A percentile compares a stretch with the other conserved stretches of the same genome.
phyloP scores from a whole-genome alignment of 2,329 filamentous ascomycete genomes.

The Cryoendolithus antarcticus region DNA sequence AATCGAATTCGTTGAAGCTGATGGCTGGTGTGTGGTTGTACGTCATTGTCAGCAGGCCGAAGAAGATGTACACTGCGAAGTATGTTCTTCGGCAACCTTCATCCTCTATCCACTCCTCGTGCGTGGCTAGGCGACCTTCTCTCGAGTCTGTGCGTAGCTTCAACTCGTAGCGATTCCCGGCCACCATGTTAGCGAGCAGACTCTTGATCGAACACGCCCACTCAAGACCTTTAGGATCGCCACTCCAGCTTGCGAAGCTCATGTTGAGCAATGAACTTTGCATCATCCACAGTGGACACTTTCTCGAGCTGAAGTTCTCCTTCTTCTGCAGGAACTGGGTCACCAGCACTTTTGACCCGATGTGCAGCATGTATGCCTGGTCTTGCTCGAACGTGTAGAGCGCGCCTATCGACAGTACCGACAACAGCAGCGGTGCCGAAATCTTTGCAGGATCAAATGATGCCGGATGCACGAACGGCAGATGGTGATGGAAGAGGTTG shows the following conservation, averaged over 20 bases:
- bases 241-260: conserved; percentile 98
- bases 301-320: conserved; percentile 95
- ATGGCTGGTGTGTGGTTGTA: conserved; percentile 98
- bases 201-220: conserved; percentile 99
- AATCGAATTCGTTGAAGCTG: conserved; percentile 96
- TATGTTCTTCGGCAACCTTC: conserved; percentile 94
- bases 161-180: conserved; percentile 89
- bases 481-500: conserved; percentile 88
- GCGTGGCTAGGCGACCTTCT: conserved; percentile 60
- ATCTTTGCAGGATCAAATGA: conserved; percentile 74
- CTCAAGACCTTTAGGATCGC: conserved; percentile 90
- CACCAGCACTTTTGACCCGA: conserved; percentile 92
- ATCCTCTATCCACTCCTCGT: conserved; percentile 90
- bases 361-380: conserved; percentile 92
- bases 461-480: conserved; percentile 87
- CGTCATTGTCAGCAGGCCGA: conserved; percentile 82
- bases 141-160: conserved; percentile 87
- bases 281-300: conserved; percentile 97
- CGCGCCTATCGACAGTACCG: conserved; percentile 87
- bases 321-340: conserved; percentile 97
- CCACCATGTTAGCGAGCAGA: conserved; percentile 95
- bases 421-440: conserved; percentile 72
- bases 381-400: conserved; percentile 96
- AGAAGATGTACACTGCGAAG: conserved; percentile 98
- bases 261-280: conserved; percentile 94